Evolutionary conservation across 352 stramenopile genomes (phyloP), one percentile per base, ranked within the genome.

Genomic region (Phytophthora litchii): DNA sequence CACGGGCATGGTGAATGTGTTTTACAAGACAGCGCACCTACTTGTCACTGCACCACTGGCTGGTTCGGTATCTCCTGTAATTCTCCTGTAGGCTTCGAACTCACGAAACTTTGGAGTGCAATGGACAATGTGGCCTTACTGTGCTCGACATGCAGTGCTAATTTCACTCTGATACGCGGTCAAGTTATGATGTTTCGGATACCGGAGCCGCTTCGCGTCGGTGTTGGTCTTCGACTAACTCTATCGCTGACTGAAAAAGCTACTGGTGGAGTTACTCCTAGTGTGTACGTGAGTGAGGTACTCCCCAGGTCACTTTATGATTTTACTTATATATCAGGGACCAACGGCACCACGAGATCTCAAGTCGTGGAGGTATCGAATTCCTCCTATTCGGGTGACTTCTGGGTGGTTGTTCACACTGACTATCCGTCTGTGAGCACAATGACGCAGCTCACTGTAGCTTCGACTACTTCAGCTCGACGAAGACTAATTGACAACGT

Each of bases 331-430:
- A 31, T 31, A 31, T 31, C 25, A 8, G 3, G 3, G 25, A 8
- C 25, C 25, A 31, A 8, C 25, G 8, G 8, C 25, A 8, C 3
- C 8, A 31, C 25, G 8, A 31, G 8, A 8, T 31, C 25, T 8
- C 25, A 31, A 31, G 25, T 31, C 8, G 25, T 31, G 4, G 25
- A 31, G 25, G 8, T 31, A 31, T 31, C 25, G 3, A 80, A 70
- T 11, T 67, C 65, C 0, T 89, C 83, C 12, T 74, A 88, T 44
- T 74, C 83, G 3, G 85, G 80, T 0, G 67, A 81, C 21, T 91
- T 87, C 57, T 92, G 79, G 79, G 79, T 91, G 19, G 75, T 89
- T 54, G 74, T 94, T 32, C 86, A 89, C 67, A 75, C 82, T 6
- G 67, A 88, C 11, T 83, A 86, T 36, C 72, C 72, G 23, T 57